Evolutionary conservation across 257 asterid genomes (phyloP).

Genomic region (Rauvolfia tetraphylla): DNA sequence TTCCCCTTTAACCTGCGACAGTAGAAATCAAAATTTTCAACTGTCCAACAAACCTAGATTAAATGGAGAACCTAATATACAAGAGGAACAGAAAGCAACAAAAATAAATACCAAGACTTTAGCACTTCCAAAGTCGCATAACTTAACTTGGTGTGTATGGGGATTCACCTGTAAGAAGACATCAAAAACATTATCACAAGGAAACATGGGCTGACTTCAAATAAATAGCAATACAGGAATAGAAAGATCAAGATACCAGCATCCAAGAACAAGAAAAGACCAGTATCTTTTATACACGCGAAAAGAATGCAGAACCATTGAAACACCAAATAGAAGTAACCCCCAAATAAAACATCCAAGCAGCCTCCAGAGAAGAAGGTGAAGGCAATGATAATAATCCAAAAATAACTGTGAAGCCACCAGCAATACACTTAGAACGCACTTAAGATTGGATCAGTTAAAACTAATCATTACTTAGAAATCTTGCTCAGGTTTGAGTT

Average conservation of each 20-base stretch:
- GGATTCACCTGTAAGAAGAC: slow-evolving; percentile 53
- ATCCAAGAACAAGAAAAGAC: too few species aligned
- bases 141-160: slow-evolving; percentile 59
- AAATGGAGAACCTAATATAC: background rate
- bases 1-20: slow-evolving; percentile 50
- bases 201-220: too few species aligned
- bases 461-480: background rate
- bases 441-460: background rate
- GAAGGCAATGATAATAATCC: background rate
- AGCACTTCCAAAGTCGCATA: slow-evolving; percentile 55
- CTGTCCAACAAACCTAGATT: slow-evolving; percentile 2
- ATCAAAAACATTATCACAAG: background rate
- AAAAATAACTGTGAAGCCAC: background rate
- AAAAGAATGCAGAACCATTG: background rate
- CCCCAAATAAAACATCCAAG: too few species aligned
- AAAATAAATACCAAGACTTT: slow-evolving; percentile 38
- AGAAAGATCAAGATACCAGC: background rate
- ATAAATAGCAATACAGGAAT: background rate
- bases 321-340: background rate
- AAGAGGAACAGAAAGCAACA: background rate
- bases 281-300: background rate
- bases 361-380: background rate
- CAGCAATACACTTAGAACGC: background rate
- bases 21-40: slow-evolving; percentile 7
- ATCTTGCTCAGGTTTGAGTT: background rate